Percentiles rank a stretch among this genome's conserved stretches.
Evolutionary conservation across 2,329 filamentous ascomycete species (phyloP).

Genomic region (Aphanoascus verrucosus): DNA sequence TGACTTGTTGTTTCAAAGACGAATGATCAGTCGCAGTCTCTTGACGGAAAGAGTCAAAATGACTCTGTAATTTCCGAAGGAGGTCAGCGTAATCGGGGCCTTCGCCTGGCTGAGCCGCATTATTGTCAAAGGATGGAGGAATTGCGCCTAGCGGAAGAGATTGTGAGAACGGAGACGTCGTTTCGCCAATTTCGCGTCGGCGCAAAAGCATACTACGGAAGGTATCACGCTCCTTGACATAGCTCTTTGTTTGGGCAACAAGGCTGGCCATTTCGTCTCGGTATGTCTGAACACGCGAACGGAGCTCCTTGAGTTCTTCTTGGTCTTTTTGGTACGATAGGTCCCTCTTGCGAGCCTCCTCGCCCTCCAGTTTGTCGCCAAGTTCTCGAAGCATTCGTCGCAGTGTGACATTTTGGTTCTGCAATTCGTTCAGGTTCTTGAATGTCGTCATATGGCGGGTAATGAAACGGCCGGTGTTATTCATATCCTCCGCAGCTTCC

Average conservation of each 20-base stretch:
- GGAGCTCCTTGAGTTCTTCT: conserved; percentile 61
- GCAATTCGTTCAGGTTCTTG: conserved; percentile 71
- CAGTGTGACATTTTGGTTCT: conserved; percentile 77
- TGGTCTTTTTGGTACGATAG: conserved; percentile 46
- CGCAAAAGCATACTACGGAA: conserved; percentile 90
- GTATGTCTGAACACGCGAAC: conserved; percentile 63
- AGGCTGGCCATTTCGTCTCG: conserved; percentile 78
- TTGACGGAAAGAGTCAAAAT: conserved; percentile 81
- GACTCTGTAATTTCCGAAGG: conserved; percentile 74
- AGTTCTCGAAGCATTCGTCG: conserved; percentile 73
- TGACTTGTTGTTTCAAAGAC: conserved; percentile 73
- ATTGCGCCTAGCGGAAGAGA: conserved; percentile 50
- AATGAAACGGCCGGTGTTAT: conserved; percentile 79
- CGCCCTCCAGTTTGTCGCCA: conserved; percentile 80
- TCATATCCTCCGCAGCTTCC: conserved; percentile 60
- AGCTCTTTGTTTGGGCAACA: conserved; percentile 75
- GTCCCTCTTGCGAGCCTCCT: conserved; percentile 60
- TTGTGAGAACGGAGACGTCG: conserved; percentile 59
- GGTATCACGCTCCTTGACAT: conserved; percentile 92
- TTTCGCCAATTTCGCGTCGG: conserved; percentile 50
- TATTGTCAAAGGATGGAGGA: conserved; percentile 38
- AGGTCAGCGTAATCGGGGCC: conserved; percentile 64
- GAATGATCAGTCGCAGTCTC: conserved; percentile 73
- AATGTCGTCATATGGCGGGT: conserved; percentile 83
- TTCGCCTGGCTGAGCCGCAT: conserved; percentile 44